These are phyloP conservation scores for Yamadazyma sp. DNA, from an alignment of 805 yeast species.

Conservation along the genomic window DNA sequence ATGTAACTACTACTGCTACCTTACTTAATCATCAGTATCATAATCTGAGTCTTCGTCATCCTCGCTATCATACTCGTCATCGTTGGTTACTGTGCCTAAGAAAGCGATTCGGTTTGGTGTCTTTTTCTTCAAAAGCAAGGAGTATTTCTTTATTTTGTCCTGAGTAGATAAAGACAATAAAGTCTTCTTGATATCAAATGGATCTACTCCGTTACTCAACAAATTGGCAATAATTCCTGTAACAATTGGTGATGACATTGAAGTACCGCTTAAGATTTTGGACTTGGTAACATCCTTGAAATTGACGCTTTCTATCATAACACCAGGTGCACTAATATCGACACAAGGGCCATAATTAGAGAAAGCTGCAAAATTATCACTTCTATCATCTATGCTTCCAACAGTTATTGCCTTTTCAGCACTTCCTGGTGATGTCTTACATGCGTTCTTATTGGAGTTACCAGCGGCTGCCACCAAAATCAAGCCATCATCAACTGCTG, in stretches of 20 bases:
- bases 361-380: conserved; percentile 69
- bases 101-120: conserved; percentile 61
- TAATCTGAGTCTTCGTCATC: background rate
- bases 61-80: conserved; percentile 1
- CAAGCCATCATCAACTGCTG: conserved; percentile 71
- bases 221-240: conserved; percentile 61
- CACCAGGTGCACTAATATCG: conserved; percentile 82
- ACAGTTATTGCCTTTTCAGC: conserved; percentile 71
- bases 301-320: conserved; percentile 56
- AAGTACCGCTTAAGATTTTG: conserved; percentile 61
- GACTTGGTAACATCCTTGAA: conserved; percentile 23
- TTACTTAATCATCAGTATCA: no score
- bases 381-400: conserved; percentile 81
- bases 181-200: conserved; percentile 37
- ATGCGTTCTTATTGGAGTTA: conserved; percentile 73
- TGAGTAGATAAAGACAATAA: conserved; percentile 46
- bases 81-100: conserved; percentile 3
- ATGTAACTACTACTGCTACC: no score
- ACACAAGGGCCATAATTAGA: conserved; percentile 96
- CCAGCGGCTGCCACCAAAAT: conserved; percentile 85
- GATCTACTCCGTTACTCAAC: conserved; percentile 48
- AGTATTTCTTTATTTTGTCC: conserved; percentile 45
- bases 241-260: conserved; percentile 79
- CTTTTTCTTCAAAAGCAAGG: conserved; percentile 44
- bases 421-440: conserved; percentile 83